A percentile compares a stretch with the other conserved stretches of the same genome.
phyloP scores from a whole-genome alignment of 306 rosid genomes.

The Glycyrrhiza uralensis region DNA sequence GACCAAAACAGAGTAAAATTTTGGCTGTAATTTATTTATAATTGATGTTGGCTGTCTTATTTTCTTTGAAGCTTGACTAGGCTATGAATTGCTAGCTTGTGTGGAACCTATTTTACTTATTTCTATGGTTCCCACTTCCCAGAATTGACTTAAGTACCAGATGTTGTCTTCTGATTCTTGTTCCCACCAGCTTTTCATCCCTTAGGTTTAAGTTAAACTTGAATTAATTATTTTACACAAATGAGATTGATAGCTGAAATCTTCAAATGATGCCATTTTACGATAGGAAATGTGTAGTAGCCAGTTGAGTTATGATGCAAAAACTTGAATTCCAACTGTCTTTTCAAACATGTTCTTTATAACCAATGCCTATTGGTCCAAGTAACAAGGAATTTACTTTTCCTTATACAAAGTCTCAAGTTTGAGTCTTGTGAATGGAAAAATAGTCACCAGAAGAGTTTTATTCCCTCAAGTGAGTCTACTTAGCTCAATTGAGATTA shows the following conservation, averaged over 20 bases:
- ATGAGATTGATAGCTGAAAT: slow-evolving; percentile 10
- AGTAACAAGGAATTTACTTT: background rate
- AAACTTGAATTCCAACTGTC: slow-evolving; percentile 1
- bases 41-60: background rate
- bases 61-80: background rate
- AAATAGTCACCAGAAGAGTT: background rate
- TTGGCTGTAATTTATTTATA: background rate
- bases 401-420: background rate
- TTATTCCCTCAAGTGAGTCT: background rate
- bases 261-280: background rate
- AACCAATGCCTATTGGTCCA: background rate
- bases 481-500: background rate
- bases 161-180: slow-evolving; percentile 12
- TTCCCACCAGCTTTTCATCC: slow-evolving; percentile 15
- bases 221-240: background rate
- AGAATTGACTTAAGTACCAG: slow-evolving; percentile 6
- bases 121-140: background rate
- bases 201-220: background rate
- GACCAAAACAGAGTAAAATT: background rate
- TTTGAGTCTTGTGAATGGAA: background rate
- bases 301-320: slow-evolving; percentile 1
- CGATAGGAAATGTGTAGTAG: background rate
- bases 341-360: background rate
- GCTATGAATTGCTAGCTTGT: background rate
- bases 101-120: slow-evolving; percentile 12